Conservation (phyloP, 257 asterid species). For the Solanum habrochaites region DNA sequence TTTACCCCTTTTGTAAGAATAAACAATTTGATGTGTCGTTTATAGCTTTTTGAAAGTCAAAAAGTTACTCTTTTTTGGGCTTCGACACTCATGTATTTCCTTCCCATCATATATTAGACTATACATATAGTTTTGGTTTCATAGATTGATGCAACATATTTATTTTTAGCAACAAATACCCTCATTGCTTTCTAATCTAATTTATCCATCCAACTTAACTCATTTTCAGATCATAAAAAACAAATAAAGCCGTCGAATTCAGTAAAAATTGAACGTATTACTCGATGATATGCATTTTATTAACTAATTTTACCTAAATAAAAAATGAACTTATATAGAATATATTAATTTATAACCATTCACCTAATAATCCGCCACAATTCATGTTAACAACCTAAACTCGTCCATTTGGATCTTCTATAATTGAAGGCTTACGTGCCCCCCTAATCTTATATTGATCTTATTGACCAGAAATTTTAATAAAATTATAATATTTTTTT, state of each 20-base stretch:
- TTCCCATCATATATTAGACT: background rate
- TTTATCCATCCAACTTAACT: background rate
- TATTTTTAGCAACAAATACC: background rate
- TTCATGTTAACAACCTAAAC: too few species aligned
- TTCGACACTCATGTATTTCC: too few species aligned
- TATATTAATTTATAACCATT: too few species aligned
- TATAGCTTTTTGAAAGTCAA: too few species aligned
- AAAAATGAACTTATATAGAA: background rate
- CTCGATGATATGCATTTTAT: background rate
- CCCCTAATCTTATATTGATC: background rate
- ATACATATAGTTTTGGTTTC: background rate
- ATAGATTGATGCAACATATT: background rate
- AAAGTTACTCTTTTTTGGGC: too few species aligned
- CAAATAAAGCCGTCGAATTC: too few species aligned
- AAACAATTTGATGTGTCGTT: too few species aligned
- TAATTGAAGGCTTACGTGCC: background rate
- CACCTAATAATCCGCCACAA: background rate
- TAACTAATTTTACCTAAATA: background rate
- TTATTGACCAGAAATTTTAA: too few species aligned
- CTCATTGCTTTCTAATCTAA: background rate
- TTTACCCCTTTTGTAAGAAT: too few species aligned
- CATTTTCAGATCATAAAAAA: background rate
- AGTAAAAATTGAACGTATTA: too few species aligned
- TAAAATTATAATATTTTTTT: too few species aligned
- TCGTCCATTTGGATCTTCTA: background rate